Conservation (phyloP, 2,329 filamentous ascomycete species). For the Curvularia hawaiiensis region DNA sequence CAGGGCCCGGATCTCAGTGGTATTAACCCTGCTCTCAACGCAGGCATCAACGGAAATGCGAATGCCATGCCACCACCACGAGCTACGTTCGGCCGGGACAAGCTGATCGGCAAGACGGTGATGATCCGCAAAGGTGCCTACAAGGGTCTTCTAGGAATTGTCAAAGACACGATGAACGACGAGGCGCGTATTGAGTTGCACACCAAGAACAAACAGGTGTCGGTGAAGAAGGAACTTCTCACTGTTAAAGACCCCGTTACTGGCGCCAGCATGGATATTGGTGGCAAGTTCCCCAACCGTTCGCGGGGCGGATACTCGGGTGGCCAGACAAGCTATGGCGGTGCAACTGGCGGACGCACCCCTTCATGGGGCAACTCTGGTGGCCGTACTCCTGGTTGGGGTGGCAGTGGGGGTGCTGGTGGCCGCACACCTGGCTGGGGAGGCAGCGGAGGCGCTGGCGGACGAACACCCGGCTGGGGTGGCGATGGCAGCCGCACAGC, state of each 20-base stretch:
- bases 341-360: constrained; percentile 46
- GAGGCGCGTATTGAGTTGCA: constrained; percentile 91
- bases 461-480: constrained; percentile 45
- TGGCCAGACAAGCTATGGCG: constrained; percentile 45
- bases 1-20: constrained; percentile 80
- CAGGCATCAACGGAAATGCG: constrained; percentile 58
- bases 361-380: constrained; percentile 41
- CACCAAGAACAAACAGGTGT: constrained; percentile 90
- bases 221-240: constrained; percentile 80
- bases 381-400: constrained; percentile 56
- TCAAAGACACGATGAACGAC: constrained; percentile 89
- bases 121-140: constrained; percentile 84
- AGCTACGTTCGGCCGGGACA: constrained; percentile 72
- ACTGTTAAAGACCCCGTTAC: constrained; percentile 81
- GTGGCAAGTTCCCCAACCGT: constrained; percentile 43
- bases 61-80: constrained; percentile 70
- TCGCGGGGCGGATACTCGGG: constrained; percentile 47
- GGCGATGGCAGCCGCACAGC: constrained; percentile 54
- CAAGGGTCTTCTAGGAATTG: constrained; percentile 92
- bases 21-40: constrained; percentile 85
- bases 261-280: constrained; percentile 74
- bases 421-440: constrained; percentile 58
- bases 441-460: constrained; percentile 39
- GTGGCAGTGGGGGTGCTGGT: constrained; percentile 42
- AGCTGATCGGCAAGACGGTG: constrained; percentile 87